Conservation (phyloP, 805 yeast genomes). For the Hanseniaspora thailandica region DNA sequence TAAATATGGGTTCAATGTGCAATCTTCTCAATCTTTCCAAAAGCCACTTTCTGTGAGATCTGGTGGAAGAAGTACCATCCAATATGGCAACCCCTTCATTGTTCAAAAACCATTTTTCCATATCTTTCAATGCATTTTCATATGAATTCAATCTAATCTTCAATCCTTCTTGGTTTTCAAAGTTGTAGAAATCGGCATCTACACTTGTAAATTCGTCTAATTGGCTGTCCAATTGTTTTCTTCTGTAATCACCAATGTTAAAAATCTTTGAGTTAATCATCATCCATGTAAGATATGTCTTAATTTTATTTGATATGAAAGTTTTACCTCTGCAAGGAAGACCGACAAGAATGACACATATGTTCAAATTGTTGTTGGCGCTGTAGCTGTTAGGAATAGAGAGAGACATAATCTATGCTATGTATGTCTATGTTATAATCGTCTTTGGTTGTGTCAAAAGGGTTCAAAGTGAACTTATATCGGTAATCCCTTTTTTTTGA, state of each 20-base stretch:
- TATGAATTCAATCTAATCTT: slow-evolving; percentile 59
- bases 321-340: slow-evolving; percentile 89
- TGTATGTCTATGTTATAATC: neutral
- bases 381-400: slow-evolving; percentile 27
- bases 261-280: slow-evolving; percentile 77
- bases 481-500: neutral
- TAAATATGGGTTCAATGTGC: slow-evolving; percentile 75
- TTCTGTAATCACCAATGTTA: slow-evolving; percentile 78
- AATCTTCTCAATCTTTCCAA: slow-evolving; percentile 49
- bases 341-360: slow-evolving; percentile 84
- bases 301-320: slow-evolving; percentile 85
- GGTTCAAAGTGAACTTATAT: neutral
- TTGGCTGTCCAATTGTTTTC: slow-evolving; percentile 29
- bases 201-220: slow-evolving; percentile 32
- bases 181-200: slow-evolving; percentile 67
- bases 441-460: neutral
- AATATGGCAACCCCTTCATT: slow-evolving; percentile 78
- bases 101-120: slow-evolving; percentile 73
- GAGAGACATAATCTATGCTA: neutral
- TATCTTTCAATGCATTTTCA: slow-evolving; percentile 57
- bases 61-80: slow-evolving; percentile 86
- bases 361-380: slow-evolving; percentile 46
- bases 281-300: slow-evolving; percentile 84
- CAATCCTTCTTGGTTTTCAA: slow-evolving; percentile 52
- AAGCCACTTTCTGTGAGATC: slow-evolving; percentile 54